These are phyloP conservation scores for Paraurostyla sp. DNA, from an alignment of 73 alveolate species.

Conservation along the genomic window DNA sequence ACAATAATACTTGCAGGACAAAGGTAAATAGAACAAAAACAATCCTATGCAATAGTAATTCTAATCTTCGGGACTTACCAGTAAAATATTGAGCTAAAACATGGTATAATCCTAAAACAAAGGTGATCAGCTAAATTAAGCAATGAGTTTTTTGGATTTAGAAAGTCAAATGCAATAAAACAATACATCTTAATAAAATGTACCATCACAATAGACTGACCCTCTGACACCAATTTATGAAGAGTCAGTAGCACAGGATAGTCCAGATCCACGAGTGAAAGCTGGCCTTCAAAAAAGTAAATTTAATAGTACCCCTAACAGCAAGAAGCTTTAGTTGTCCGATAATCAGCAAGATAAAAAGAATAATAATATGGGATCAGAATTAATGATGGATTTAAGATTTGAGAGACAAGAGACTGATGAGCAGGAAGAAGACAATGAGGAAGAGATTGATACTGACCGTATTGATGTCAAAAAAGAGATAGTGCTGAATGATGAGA, in stretches of 20 bases:
- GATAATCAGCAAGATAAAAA: not conserved
- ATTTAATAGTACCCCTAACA: too few relatives aligned
- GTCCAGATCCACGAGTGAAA: too few relatives aligned
- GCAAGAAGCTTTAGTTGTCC: too few relatives aligned
- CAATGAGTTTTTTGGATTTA: slow-evolving; percentile 2
- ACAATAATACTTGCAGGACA: not conserved
- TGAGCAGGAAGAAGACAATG: slow-evolving; percentile 49
- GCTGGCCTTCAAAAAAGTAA: too few relatives aligned
- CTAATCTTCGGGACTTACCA: not conserved
- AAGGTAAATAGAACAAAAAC: not conserved
- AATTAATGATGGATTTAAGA: not conserved
- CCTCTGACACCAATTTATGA: not conserved
- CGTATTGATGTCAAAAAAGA: slow-evolving; percentile 52
- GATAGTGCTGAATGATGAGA: slow-evolving; percentile 52
- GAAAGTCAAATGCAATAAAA: not conserved
- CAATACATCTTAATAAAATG: too few relatives aligned
- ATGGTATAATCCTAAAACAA: not conserved
- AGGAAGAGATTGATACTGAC: slow-evolving; percentile 48
- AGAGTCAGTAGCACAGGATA: too few relatives aligned
- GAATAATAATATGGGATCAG: too few relatives aligned
- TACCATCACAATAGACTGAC: too few relatives aligned
- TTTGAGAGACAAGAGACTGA: slow-evolving; percentile 56
- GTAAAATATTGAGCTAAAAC: not conserved
- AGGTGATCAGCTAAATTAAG: not conserved
- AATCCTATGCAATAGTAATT: not conserved